Conservation (phyloP, 441 rosid species). For the Gossypium trilobum region DNA sequence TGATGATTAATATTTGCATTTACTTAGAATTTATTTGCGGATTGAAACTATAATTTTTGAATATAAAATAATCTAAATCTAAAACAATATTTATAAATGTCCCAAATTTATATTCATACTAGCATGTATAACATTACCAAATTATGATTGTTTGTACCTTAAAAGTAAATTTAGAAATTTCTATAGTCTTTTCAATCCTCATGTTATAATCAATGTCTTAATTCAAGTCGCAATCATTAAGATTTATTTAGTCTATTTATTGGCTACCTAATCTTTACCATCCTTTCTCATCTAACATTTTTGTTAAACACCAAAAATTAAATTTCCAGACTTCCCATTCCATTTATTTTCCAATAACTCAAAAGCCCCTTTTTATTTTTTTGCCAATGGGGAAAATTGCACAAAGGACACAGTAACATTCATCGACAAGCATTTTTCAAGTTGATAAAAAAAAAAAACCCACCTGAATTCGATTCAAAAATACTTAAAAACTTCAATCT, state of each 20-base stretch:
- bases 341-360: background rate
- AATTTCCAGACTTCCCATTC: background rate
- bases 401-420: background rate
- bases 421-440: background rate
- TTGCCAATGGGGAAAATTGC: background rate
- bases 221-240: background rate
- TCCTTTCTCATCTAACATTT: background rate
- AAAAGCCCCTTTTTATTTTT: background rate
- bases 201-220: background rate
- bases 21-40: too few species aligned
- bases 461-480: background rate
- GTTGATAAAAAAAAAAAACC: background rate
- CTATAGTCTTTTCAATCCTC: background rate
- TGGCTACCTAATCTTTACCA: background rate
- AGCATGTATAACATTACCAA: too few species aligned
- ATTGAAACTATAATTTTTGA: too few species aligned
- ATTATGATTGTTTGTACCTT: too few species aligned
- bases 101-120: too few species aligned
- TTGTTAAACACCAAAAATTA: background rate
- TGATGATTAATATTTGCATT: too few species aligned
- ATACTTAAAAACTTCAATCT: background rate
- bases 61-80: too few species aligned
- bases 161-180: too few species aligned
- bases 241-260: background rate
- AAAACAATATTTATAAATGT: too few species aligned